Conservation (phyloP, 1,139 yeast genomes). For the Blastobotrys serpentis region DNA sequence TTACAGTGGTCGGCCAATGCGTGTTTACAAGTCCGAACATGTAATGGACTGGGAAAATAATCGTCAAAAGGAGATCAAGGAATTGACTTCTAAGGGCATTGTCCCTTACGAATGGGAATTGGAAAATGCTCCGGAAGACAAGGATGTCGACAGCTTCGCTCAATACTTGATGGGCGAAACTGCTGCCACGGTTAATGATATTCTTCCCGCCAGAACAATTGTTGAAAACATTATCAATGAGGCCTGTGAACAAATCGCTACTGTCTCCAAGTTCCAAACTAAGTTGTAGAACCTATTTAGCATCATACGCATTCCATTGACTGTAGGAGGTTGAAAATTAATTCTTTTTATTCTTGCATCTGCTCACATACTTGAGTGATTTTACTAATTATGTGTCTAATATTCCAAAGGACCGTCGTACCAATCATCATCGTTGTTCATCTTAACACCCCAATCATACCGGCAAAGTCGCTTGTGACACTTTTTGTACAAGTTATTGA, state of each 20-base stretch:
- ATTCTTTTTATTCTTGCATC: too few relatives aligned
- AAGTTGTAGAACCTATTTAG: constrained; percentile 18
- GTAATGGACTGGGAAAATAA: constrained; percentile 31
- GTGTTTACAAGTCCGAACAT: constrained; percentile 28
- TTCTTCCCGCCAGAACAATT: constrained; percentile 31
- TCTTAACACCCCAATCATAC: constrained; percentile 4
- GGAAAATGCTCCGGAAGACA: constrained; percentile 22
- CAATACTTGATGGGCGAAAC: constrained; percentile 33
- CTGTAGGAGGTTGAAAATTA: too few relatives aligned
- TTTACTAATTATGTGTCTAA: background rate
- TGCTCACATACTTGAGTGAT: background rate
- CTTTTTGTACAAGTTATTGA: constrained; percentile 4
- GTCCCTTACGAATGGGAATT: constrained; percentile 28
- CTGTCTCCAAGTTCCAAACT: constrained; percentile 10
- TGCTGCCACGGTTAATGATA: constrained; percentile 29
- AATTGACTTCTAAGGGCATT: constrained; percentile 27
- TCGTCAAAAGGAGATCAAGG: constrained; percentile 26
- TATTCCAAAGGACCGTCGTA: constrained; percentile 2
- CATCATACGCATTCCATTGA: too few relatives aligned
- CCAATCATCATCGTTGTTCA: constrained; percentile 8
- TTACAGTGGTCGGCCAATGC: constrained; percentile 33
- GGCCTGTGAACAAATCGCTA: constrained; percentile 23
- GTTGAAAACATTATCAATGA: constrained; percentile 31
- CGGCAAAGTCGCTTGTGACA: background rate
- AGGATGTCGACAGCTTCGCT: constrained; percentile 15